A percentile compares a stretch with the other conserved stretches of the same genome.
Conservation (phyloP, 2,329 filamentous ascomycete genomes). For the Nakataea oryzae region DNA sequence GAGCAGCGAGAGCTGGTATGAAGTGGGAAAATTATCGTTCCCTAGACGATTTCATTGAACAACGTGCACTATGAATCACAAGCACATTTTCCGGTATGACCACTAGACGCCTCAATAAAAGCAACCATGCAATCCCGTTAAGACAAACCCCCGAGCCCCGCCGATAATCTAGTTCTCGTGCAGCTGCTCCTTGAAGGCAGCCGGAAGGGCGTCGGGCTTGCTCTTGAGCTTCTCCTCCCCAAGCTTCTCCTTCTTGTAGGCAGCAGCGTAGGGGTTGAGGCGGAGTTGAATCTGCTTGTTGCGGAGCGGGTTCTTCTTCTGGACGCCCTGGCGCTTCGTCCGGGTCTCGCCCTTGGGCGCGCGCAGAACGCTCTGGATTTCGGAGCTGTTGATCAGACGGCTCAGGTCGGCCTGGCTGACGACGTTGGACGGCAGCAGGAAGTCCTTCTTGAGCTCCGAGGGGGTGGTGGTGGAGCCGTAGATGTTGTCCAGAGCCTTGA, state of each 20-base stretch:
- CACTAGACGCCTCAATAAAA: conserved; percentile 4
- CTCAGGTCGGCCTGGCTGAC: conserved; percentile 90
- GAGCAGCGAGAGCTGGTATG: background rate
- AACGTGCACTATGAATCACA: background rate
- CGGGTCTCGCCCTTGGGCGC: conserved; percentile 81
- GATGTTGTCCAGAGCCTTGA: conserved; percentile 92
- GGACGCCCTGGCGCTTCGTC: conserved; percentile 82
- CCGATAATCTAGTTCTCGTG: conserved; percentile 9
- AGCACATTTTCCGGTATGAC: background rate
- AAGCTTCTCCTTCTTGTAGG: conserved; percentile 79
- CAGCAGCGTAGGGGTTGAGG: conserved; percentile 94
- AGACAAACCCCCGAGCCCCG: background rate
- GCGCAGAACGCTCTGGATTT: conserved; percentile 92
- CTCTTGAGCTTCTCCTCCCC: conserved; percentile 50
- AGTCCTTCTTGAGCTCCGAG: conserved; percentile 96
- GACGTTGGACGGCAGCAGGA: conserved; percentile 86
- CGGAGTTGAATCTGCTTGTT: conserved; percentile 99
- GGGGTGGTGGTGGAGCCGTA: conserved; percentile 89
- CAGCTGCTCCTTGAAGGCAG: conserved; percentile 15
- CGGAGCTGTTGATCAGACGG: conserved; percentile 98
- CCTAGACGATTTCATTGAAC: background rate
- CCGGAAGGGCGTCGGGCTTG: conserved; percentile 13
- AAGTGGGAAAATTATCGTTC: background rate
- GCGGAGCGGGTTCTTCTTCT: conserved; percentile 99
- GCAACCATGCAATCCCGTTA: conserved; percentile 3